Percentiles rank a stretch among this genome's conserved stretches.
These are phyloP conservation scores for Chenopodium formosanum DNA, from an alignment of 148 eudicot genomes.

Conservation along the genomic window DNA sequence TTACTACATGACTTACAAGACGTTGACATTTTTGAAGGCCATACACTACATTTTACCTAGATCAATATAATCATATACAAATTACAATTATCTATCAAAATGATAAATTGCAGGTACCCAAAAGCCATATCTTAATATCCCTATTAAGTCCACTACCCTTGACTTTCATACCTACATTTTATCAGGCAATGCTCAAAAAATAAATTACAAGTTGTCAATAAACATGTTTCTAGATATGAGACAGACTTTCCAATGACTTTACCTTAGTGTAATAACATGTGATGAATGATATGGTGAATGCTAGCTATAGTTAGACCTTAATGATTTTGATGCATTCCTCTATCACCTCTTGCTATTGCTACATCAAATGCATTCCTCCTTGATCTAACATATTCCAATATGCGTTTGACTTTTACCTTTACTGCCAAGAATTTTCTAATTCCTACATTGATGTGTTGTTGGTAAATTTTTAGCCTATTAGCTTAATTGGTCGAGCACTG, in stretches of 20 bases:
- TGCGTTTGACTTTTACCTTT: slow-evolving; percentile 32
- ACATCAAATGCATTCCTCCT: slow-evolving; percentile 9
- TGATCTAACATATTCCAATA: slow-evolving; percentile 43
- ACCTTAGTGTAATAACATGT: neutral
- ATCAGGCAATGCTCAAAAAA: neutral
- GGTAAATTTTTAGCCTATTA: no score
- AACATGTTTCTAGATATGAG: neutral
- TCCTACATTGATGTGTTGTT: no score
- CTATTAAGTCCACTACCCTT: neutral
- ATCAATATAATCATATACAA: neutral
- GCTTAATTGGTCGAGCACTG: no score
- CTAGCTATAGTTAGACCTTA: slow-evolving; percentile 33
- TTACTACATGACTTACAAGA: neutral
- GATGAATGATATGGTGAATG: neutral
- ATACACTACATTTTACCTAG: neutral
- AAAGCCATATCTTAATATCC: neutral
- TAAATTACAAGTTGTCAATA: neutral
- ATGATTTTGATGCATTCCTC: slow-evolving; percentile 28
- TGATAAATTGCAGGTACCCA: neutral
- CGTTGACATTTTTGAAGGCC: neutral
- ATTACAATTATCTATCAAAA: neutral
- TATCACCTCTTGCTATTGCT: slow-evolving; percentile 32
- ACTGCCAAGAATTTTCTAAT: slow-evolving; percentile 53
- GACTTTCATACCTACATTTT: neutral
- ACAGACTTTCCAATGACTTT: neutral